Base-by-base conservation (phyloP, 768 basidiomycete species). In the Epithele typhae region DNA sequence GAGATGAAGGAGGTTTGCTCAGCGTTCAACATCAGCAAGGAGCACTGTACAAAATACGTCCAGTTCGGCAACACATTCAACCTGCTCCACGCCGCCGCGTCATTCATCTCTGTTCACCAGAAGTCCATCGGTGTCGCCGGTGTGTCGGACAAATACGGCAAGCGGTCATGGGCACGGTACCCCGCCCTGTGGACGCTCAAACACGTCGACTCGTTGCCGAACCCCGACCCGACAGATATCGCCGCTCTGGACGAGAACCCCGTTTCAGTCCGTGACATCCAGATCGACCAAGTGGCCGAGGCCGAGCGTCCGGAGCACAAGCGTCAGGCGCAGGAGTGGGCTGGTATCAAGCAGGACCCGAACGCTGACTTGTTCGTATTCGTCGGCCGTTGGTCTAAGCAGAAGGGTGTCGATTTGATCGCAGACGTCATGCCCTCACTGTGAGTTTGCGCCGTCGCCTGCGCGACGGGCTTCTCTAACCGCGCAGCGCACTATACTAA, bases 51-150 rank as follows among this genome's bases (percentile, higher is more conserved):
- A 43, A 94, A 94, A 76, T 96, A 96, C 61, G 91, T 96, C 36
- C 93, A 96, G 67, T 96, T 96, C 64, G 93, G 93, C 52, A 96
- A 96, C 73, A 96, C 93, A 9, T 96, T 96, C 74, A 96, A 96
- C 65, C 70, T 96, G 59, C 76, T 96, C 21, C 93, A 96, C 59
- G 92, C 93, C 19, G 93, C 82, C 4, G 93, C 93, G 1, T 89
- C 87, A 21, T 96, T 85, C 67, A 92, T 96, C 68, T 90, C 87
- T 51, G 77, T 79, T 24, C 93, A 96, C 64, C 93, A 96, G 64
- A 95, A 92, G 73, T 87, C 84, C 54, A 60, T 95, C 25, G 93
- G 93, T 62, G 93, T 95, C 18, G 93, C 93, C 34, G 93, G 93
- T 73, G 93, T 96, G 33, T 96, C 93, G 2, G 93, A 96, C 75